Conservation (phyloP, 2,329 filamentous ascomycete species). For the Pyrenochaeta sp. region DNA sequence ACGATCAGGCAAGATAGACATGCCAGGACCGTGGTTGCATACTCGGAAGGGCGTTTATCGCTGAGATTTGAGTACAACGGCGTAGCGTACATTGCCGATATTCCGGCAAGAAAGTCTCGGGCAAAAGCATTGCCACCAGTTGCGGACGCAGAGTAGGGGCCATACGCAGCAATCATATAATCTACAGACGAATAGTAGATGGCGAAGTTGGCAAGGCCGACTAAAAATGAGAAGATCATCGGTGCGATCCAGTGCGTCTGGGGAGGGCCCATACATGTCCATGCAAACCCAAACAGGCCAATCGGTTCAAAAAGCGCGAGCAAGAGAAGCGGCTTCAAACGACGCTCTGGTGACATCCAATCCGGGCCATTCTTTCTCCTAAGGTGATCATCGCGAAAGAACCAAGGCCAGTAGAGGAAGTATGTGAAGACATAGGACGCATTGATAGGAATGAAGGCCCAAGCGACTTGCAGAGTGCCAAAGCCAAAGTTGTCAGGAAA, state of each 20-base stretch:
- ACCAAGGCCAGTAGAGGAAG: slow-evolving; percentile 64
- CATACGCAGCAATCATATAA: slow-evolving; percentile 79
- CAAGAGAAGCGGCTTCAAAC: slow-evolving; percentile 71
- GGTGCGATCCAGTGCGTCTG: slow-evolving; percentile 72
- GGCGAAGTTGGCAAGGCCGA: slow-evolving; percentile 74
- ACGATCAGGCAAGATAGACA: slow-evolving; percentile 57
- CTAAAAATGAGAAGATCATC: slow-evolving; percentile 69
- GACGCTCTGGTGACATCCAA: slow-evolving; percentile 65
- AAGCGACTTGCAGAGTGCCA: slow-evolving; percentile 62
- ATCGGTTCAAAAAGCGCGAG: slow-evolving; percentile 67
- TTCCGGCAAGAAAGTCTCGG: slow-evolving; percentile 75
- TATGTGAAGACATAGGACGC: slow-evolving; percentile 72
- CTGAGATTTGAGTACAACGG: slow-evolving; percentile 59
- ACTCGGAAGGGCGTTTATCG: slow-evolving; percentile 54
- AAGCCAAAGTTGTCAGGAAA: slow-evolving; percentile 72
- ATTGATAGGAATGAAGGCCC: slow-evolving; percentile 62
- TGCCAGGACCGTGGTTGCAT: slow-evolving; percentile 63
- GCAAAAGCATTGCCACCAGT: slow-evolving; percentile 80
- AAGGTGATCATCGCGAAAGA: slow-evolving; percentile 51
- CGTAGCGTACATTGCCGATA: slow-evolving; percentile 72
- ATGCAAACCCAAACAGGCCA: slow-evolving; percentile 74
- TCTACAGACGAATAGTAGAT: slow-evolving; percentile 81
- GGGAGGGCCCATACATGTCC: slow-evolving; percentile 69
- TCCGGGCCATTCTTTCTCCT: slow-evolving; percentile 49
- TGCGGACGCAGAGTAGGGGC: slow-evolving; percentile 75